These are phyloP conservation scores for Afroboletus lepidellus DNA, from an alignment of 1,284 basidiomycete species.

Conservation along the genomic window DNA sequence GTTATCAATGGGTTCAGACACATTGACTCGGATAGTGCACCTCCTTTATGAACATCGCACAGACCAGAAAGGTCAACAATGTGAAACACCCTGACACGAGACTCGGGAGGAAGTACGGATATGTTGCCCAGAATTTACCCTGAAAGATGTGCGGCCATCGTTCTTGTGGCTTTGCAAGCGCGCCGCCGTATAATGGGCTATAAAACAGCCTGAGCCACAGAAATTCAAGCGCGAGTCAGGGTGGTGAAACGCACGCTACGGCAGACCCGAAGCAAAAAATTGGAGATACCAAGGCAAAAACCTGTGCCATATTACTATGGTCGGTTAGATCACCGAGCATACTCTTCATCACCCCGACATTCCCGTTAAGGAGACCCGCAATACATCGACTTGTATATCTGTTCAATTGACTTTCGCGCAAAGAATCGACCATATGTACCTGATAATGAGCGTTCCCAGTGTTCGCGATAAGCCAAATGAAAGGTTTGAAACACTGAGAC, in stretches of 20 bases:
- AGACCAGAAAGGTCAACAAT: constrained; percentile 51
- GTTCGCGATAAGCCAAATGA: constrained; percentile 71
- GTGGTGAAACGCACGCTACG: constrained; percentile 25
- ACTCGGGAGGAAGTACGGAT: constrained; percentile 50
- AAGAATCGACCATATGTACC: constrained; percentile 34
- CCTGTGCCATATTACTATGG: constrained; percentile 33
- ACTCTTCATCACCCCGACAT: no score
- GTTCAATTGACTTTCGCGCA: not conserved
- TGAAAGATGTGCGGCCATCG: constrained; percentile 46
- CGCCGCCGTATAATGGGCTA: constrained; percentile 28
- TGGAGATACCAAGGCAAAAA: constrained; percentile 26
- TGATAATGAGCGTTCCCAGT: constrained; percentile 61
- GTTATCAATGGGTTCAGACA: not conserved
- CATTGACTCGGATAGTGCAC: constrained; percentile 33
- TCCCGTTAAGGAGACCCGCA: constrained; percentile 24
- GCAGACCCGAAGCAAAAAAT: no score
- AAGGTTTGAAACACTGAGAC: constrained; percentile 66
- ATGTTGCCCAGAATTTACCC: constrained; percentile 46
- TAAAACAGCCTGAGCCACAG: constrained; percentile 39
- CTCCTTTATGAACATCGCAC: constrained; percentile 59
- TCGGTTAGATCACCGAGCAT: constrained; percentile 55
- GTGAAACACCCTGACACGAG: constrained; percentile 30
- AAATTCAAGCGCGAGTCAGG: not conserved
- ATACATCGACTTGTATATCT: not conserved
- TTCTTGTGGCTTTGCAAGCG: constrained; percentile 19